phyloP scores from a whole-genome alignment of 148 eudicot genomes.

The Vaccinium myrtillus region DNA sequence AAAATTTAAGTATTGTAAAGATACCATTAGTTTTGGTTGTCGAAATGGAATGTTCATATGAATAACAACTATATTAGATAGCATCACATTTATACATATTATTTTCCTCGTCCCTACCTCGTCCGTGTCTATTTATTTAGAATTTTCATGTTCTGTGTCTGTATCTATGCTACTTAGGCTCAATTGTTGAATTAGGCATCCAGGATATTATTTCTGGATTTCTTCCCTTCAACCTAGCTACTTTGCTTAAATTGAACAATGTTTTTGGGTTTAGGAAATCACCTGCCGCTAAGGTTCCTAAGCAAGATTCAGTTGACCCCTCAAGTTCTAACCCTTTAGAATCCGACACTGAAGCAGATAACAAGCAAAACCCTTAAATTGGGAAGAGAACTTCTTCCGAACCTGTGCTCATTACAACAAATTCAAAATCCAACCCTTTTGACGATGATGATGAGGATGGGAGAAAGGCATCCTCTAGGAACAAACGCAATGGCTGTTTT shows the following conservation, averaged over 20 bases:
- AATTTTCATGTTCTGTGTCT: too few relatives aligned
- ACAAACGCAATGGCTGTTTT: constrained; percentile 29
- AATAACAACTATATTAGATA: too few relatives aligned
- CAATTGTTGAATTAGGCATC: not conserved
- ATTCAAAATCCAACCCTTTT: constrained; percentile 12
- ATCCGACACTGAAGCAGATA: constrained; percentile 21
- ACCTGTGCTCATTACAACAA: constrained; percentile 39
- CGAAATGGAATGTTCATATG: too few relatives aligned
- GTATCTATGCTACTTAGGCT: not conserved
- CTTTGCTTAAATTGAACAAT: constrained; percentile 25
- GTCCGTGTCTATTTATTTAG: too few relatives aligned
- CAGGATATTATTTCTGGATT: not conserved
- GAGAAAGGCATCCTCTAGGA: constrained; percentile 22
- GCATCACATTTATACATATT: too few relatives aligned
- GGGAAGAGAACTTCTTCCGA: constrained; percentile 66
- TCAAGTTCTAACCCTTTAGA: constrained; percentile 2
- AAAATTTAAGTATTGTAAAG: too few relatives aligned
- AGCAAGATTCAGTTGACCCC: not conserved
- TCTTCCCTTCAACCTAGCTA: not conserved
- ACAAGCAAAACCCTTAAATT: not conserved
- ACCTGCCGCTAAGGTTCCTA: constrained; percentile 24
- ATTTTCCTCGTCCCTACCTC: too few relatives aligned
- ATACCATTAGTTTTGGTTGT: too few relatives aligned
- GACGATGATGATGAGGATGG: constrained; percentile 20
- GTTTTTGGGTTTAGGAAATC: constrained; percentile 66